Evolutionary conservation across 2,329 filamentous ascomycete species (phyloP).

Genomic region (Fusarium protoensiforme): DNA sequence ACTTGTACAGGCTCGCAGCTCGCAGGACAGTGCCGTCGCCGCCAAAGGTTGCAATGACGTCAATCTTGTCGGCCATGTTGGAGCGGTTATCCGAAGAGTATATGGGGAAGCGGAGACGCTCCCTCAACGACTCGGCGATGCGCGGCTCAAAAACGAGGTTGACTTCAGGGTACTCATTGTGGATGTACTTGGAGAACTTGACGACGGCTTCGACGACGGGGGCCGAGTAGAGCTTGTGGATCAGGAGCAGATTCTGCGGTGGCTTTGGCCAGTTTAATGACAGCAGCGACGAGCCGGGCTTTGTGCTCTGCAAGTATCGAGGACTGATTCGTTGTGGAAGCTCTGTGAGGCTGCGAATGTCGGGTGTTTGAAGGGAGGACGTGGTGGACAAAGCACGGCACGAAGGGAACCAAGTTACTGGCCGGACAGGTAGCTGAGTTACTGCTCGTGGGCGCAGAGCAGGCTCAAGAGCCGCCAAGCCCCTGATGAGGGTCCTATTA

Average conservation of each 20-base stretch:
- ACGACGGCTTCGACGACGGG: slow-evolving; percentile 64
- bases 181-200: slow-evolving; percentile 76
- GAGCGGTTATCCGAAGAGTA: slow-evolving; percentile 66
- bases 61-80: slow-evolving; percentile 80
- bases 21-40: slow-evolving; percentile 70
- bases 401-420: neutral
- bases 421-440: neutral
- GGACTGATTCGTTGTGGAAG: slow-evolving; percentile 50
- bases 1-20: slow-evolving; percentile 71
- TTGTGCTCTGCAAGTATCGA: slow-evolving; percentile 53
- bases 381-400: slow-evolving; percentile 63
- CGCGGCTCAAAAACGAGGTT: slow-evolving; percentile 85
- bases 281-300: slow-evolving; percentile 63
- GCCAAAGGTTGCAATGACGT: slow-evolving; percentile 89
- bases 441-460: neutral
- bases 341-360: slow-evolving; percentile 46
- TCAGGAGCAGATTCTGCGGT: slow-evolving; percentile 66
- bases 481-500: slow-evolving; percentile 25
- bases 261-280: slow-evolving; percentile 66
- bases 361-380: slow-evolving; percentile 47
- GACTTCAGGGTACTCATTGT: slow-evolving; percentile 81
- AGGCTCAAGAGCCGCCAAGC: slow-evolving; percentile 23
- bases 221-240: slow-evolving; percentile 68
- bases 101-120: slow-evolving; percentile 77
- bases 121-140: slow-evolving; percentile 78